Evolutionary conservation across 768 basidiomycete genomes (phyloP).

Genomic region (Grammothele lineata): DNA sequence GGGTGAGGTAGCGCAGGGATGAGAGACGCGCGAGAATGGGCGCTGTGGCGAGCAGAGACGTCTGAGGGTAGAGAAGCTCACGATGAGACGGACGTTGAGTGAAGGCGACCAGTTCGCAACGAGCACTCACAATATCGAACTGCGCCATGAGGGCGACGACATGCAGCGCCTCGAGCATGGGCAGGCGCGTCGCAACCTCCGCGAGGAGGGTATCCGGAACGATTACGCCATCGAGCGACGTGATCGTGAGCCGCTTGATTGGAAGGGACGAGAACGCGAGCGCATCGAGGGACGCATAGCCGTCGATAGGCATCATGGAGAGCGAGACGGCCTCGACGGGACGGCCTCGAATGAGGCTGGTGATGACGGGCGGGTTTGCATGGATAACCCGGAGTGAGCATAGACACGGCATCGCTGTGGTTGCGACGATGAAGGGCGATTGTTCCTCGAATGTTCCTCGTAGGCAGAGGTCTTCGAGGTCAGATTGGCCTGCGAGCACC

Average conservation of each 20-base stretch:
- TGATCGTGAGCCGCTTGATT: constrained; percentile 49
- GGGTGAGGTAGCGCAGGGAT: constrained; percentile 47
- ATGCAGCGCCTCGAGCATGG: constrained; percentile 54
- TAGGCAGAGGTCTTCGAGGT: constrained; percentile 49
- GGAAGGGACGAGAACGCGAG: constrained; percentile 35
- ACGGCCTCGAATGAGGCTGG: constrained; percentile 40
- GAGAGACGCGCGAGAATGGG: constrained; percentile 37
- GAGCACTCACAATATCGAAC: constrained; percentile 40
- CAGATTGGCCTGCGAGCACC: constrained; percentile 48
- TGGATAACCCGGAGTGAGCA: constrained; percentile 50
- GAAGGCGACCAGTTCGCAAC: neutral
- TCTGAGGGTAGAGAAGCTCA: no score
- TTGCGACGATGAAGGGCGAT: constrained; percentile 29
- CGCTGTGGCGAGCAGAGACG: constrained; percentile 37
- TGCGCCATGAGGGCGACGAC: constrained; percentile 51
- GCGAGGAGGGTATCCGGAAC: constrained; percentile 41
- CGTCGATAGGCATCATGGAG: constrained; percentile 43
- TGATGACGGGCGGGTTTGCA: constrained; percentile 42
- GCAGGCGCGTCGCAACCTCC: constrained; percentile 44
- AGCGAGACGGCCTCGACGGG: constrained; percentile 50
- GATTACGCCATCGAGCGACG: constrained; percentile 47
- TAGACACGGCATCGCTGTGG: constrained; percentile 44
- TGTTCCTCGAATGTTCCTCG: constrained; percentile 46
- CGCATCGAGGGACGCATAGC: constrained; percentile 38
- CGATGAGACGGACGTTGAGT: no score